Evolutionary conservation across 2,329 filamentous ascomycete genomes (phyloP).

Genomic region (Cordyceps cicadae): DNA sequence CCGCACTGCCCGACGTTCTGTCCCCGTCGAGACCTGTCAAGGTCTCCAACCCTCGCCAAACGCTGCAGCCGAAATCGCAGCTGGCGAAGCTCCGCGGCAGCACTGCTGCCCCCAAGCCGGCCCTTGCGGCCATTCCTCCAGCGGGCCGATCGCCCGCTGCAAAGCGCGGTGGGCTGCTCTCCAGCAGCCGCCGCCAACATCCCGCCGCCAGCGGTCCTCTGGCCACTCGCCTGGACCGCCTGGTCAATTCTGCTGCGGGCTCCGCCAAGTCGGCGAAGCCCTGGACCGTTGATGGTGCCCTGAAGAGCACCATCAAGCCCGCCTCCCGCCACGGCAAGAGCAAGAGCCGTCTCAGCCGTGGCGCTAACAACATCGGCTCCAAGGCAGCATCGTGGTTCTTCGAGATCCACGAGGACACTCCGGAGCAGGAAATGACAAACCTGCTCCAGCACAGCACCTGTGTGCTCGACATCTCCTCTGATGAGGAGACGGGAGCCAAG

Average conservation of each 20-base stretch:
- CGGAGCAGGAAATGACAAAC: conserved; percentile 85
- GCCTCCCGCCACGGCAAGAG: conserved; percentile 31
- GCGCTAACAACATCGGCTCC: conserved; percentile 36
- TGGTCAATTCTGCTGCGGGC: conserved; percentile 49
- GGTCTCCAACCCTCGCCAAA: conserved; percentile 29
- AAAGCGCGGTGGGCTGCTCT: conserved; percentile 62
- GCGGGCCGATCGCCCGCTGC: conserved; percentile 68
- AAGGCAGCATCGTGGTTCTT: conserved; percentile 71
- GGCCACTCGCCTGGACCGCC: conserved; percentile 63
- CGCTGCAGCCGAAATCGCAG: conserved; percentile 47
- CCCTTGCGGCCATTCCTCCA: conserved; percentile 53
- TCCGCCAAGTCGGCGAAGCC: conserved; percentile 43
- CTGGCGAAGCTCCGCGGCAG: conserved; percentile 31
- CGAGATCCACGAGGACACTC: conserved; percentile 86
- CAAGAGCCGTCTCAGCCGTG: conserved; percentile 14
- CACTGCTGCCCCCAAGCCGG: conserved; percentile 31
- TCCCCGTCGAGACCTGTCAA: conserved; percentile 25
- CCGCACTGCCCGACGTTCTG: conserved; percentile 21
- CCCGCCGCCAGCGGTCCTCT: conserved; percentile 25
- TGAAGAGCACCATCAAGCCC: conserved; percentile 64
- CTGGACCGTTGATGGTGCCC: conserved; percentile 77
- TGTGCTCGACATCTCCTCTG: conserved; percentile 79
- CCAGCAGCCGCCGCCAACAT: conserved; percentile 51
- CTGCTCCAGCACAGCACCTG: conserved; percentile 85
- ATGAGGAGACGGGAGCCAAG: conserved; percentile 63